Evolutionary conservation across 176 grass and related monocot genomes (phyloP).

Genomic region (Avena insularis): DNA sequence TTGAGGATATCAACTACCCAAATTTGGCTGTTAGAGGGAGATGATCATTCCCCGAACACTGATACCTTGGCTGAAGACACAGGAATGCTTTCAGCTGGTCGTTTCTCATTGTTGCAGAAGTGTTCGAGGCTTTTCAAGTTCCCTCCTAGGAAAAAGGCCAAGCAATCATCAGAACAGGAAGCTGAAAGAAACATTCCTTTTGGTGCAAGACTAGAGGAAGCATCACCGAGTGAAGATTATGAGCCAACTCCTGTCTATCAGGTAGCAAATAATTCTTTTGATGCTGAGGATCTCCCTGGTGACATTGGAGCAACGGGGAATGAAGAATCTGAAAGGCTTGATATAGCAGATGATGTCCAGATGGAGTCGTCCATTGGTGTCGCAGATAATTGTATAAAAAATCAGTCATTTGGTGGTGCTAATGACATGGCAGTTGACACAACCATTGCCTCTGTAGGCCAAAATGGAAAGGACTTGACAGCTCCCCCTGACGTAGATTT

Average conservation of each 20-base stretch:
- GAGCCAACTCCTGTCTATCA: constrained; percentile 77
- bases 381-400: constrained; percentile 74
- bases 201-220: constrained; percentile 69
- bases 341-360: constrained; percentile 51
- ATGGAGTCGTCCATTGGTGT: constrained; percentile 75
- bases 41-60: constrained; percentile 42
- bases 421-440: constrained; percentile 45
- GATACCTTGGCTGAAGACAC: constrained; percentile 46
- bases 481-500: constrained; percentile 37
- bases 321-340: constrained; percentile 52
- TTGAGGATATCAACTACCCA: constrained; percentile 65
- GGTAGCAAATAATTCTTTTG: constrained; percentile 55
- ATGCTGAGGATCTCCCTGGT: constrained; percentile 47
- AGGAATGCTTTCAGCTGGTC: constrained; percentile 60
- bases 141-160: constrained; percentile 61
- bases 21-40: constrained; percentile 55
- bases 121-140: constrained; percentile 84
- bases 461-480: constrained; percentile 62
- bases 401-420: constrained; percentile 45
- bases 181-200: constrained; percentile 57
- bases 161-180: constrained; percentile 50
- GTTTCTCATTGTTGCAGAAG: constrained; percentile 78
- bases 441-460: constrained; percentile 50
- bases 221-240: constrained; percentile 61
- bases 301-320: constrained; percentile 55